A percentile compares a stretch with the other conserved stretches of the same genome.
These are phyloP conservation scores for Ceratocystiopsis brevicomis DNA, from an alignment of 2,329 filamentous ascomycete species.

Conservation along the genomic window DNA sequence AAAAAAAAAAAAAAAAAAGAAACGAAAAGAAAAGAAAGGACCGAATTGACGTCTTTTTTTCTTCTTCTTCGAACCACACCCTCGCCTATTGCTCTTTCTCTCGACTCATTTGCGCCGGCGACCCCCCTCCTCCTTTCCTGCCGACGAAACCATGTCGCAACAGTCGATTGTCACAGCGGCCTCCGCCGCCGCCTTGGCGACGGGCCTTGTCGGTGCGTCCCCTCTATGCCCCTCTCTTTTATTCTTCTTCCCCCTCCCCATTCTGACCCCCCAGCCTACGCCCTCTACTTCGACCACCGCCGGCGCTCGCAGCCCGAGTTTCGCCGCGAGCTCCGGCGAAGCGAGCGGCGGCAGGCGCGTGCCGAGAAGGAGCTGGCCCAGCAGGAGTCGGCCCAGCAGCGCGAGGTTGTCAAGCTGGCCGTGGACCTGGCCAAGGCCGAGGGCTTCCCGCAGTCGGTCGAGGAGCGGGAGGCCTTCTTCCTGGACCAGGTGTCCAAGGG, in stretches of 20 bases:
- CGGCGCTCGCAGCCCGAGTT: constrained; percentile 46
- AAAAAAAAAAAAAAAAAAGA: background rate
- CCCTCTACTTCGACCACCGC: constrained; percentile 49
- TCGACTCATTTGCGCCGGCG: background rate
- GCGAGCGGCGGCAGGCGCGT: constrained; percentile 54
- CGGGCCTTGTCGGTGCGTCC: constrained; percentile 37
- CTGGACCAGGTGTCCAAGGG: constrained; percentile 86
- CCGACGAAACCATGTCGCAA: constrained; percentile 31
- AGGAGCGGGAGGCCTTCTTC: constrained; percentile 92
- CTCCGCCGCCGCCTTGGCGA: constrained; percentile 40
- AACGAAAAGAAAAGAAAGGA: background rate
- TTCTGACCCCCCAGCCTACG: constrained; percentile 31
- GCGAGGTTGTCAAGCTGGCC: constrained; percentile 52
- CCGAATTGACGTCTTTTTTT: constrained; percentile 1
- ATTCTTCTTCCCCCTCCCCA: background rate
- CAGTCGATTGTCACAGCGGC: constrained; percentile 40
- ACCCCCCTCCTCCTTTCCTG: background rate
- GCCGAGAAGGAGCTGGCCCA: constrained; percentile 55
- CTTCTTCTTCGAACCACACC: background rate
- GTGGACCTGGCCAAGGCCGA: constrained; percentile 74
- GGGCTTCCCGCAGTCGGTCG: constrained; percentile 75
- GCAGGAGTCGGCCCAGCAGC: constrained; percentile 44
- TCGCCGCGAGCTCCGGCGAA: constrained; percentile 49
- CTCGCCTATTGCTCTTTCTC: too few species aligned
- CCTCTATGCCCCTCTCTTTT: background rate